Percentiles rank a stretch among this genome's conserved stretches.
These are phyloP conservation scores for Jaapia argillacea DNA, from an alignment of 768 basidiomycete genomes.

Conservation along the genomic window DNA sequence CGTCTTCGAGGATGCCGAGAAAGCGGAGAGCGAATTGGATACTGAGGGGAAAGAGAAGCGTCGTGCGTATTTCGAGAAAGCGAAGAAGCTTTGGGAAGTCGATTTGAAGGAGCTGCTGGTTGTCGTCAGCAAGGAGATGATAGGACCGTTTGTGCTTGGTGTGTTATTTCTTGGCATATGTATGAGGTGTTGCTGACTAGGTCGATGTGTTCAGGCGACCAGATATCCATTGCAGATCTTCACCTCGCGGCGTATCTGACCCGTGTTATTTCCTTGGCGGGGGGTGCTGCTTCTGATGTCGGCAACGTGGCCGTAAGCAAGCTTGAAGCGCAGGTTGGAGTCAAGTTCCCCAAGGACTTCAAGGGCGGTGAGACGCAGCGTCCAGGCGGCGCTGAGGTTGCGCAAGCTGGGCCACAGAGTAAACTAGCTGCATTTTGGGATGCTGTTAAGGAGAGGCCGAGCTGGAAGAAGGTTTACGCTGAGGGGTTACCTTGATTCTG, in stretches of 20 bases:
- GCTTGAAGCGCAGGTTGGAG: slow-evolving; percentile 42
- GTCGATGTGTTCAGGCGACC: slow-evolving; percentile 48
- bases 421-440: slow-evolving; percentile 73
- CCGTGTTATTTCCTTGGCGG: slow-evolving; percentile 46
- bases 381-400: slow-evolving; percentile 10
- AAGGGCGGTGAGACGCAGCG: slow-evolving; percentile 21
- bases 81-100: slow-evolving; percentile 43
- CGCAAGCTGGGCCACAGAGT: slow-evolving; percentile 25
- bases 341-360: slow-evolving; percentile 35
- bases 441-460: slow-evolving; percentile 46
- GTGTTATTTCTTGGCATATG: slow-evolving; percentile 11
- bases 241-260: slow-evolving; percentile 73
- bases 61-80: slow-evolving; percentile 38
- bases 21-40: slow-evolving; percentile 26
- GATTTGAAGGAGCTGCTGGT: slow-evolving; percentile 34
- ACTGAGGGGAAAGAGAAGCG: slow-evolving; percentile 29
- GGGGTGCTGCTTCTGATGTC: slow-evolving; percentile 39
- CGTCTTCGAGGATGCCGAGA: slow-evolving; percentile 37
- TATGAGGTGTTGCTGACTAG: not conserved
- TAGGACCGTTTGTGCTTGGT: slow-evolving; percentile 61
- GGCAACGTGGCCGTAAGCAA: slow-evolving; percentile 40
- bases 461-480: slow-evolving; percentile 62
- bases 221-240: slow-evolving; percentile 72
- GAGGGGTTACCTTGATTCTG: slow-evolving; percentile 35
- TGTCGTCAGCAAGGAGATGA: slow-evolving; percentile 44